Evolutionary conservation across 2,329 filamentous ascomycete species (phyloP).

Genomic region (Pyricularia pennisetigena): DNA sequence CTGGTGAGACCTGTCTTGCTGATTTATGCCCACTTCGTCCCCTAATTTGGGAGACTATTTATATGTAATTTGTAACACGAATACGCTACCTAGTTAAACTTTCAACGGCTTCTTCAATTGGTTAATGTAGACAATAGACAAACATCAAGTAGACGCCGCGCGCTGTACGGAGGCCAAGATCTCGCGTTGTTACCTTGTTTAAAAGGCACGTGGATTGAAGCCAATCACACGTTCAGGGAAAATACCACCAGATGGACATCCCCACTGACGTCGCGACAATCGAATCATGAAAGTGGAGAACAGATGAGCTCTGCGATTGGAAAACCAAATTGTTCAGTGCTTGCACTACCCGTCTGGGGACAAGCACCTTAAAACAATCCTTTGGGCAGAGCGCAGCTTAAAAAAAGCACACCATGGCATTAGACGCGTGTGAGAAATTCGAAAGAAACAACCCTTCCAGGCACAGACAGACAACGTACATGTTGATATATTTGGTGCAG

Average conservation of each 20-base stretch:
- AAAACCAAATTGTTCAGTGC: not conserved
- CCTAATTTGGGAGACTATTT: no score
- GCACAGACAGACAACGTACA: not conserved
- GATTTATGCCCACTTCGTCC: not conserved
- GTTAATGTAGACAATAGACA: not conserved
- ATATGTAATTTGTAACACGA: no score
- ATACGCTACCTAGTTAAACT: no score
- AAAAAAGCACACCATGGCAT: not conserved
- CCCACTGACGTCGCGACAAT: not conserved
- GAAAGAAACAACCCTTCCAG: not conserved
- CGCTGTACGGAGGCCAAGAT: not conserved
- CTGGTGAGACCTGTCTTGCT: not conserved
- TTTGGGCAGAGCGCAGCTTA: not conserved
- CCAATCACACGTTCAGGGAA: not conserved
- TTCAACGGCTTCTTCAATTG: not conserved
- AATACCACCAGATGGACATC: not conserved
- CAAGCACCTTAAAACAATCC: not conserved
- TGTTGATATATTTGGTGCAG: not conserved
- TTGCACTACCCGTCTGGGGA: not conserved
- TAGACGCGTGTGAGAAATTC: not conserved
- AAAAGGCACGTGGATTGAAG: no score
- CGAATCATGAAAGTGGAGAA: not conserved
- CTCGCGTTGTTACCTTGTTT: no score
- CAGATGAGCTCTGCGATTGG: not conserved
- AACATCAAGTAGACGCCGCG: not conserved